Evolutionary conservation across 768 basidiomycete genomes (phyloP).

Genomic region (Mycena latifolia): DNA sequence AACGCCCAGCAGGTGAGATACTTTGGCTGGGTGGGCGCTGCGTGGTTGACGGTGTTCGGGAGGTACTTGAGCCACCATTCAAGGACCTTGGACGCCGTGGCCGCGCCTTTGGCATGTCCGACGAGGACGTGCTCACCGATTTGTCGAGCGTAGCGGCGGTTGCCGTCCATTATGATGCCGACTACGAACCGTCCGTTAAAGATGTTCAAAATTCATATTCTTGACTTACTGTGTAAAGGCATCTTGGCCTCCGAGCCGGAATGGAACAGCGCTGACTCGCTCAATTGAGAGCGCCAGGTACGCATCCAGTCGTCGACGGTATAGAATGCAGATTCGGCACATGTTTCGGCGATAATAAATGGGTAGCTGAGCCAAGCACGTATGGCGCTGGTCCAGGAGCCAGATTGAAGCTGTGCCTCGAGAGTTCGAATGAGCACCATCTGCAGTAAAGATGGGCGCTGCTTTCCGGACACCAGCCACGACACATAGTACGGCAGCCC

Average conservation of each 20-base stretch:
- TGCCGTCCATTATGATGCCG: constrained; percentile 10
- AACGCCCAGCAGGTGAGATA: constrained; percentile 36
- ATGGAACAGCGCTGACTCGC: constrained; percentile 28
- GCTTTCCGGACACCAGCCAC: constrained; percentile 21
- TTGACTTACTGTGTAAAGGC: constrained; percentile 22
- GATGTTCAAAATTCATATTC: neutral
- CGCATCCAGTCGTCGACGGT: constrained; percentile 1
- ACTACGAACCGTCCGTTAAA: constrained; percentile 17
- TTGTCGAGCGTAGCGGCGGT: too few species aligned
- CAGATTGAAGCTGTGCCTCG: constrained; percentile 22
- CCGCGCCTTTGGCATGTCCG: constrained; percentile 34
- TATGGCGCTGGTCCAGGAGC: constrained; percentile 2
- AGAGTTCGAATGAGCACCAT: constrained; percentile 26
- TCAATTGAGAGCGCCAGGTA: constrained; percentile 10
- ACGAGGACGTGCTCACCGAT: constrained; percentile 26
- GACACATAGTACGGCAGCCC: constrained; percentile 13
- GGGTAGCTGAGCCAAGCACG: constrained; percentile 21
- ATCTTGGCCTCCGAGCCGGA: constrained; percentile 13
- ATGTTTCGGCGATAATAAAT: constrained; percentile 13
- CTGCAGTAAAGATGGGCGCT: constrained; percentile 23
- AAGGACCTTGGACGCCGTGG: constrained; percentile 31
- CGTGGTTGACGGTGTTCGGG: constrained; percentile 24
- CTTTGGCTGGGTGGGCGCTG: constrained; percentile 20
- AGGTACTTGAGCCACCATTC: constrained; percentile 37
- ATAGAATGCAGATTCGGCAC: constrained; percentile 9